Evolutionary conservation across 2,329 filamentous ascomycete species (phyloP).

Genomic region (Xylariaceae sp.): DNA sequence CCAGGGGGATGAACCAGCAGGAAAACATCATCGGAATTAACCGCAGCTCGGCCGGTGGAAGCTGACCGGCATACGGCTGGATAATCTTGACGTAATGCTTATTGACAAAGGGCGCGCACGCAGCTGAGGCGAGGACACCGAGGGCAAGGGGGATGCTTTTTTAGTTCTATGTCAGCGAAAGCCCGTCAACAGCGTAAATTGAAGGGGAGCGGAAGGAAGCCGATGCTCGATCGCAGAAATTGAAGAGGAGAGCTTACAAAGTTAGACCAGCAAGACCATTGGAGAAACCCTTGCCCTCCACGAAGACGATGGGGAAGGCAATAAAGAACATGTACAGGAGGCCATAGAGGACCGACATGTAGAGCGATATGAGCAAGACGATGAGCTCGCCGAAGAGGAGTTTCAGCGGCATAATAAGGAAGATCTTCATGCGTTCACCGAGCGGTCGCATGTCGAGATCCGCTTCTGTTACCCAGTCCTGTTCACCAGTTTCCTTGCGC

Average conservation of each 20-base stretch:
- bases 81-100: conserved; percentile 71
- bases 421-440: conserved; percentile 71
- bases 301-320: conserved; percentile 74
- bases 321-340: conserved; percentile 81
- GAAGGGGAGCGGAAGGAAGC: too few relatives aligned
- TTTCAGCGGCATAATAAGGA: conserved; percentile 83
- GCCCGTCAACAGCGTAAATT: too few relatives aligned
- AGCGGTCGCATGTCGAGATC: conserved; percentile 78
- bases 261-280: conserved; percentile 79
- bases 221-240: too few relatives aligned
- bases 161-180: conserved; percentile 14
- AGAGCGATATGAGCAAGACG: conserved; percentile 81
- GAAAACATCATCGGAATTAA: conserved; percentile 83
- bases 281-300: conserved; percentile 79
- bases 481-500: conserved; percentile 70
- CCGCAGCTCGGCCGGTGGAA: conserved; percentile 76
- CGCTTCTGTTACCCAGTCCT: conserved; percentile 76
- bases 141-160: conserved; percentile 74
- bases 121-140: conserved; percentile 72
- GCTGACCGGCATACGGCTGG: conserved; percentile 34
- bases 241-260: conserved; percentile 57
- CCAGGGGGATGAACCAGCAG: conserved; percentile 73
- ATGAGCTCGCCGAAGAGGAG: conserved; percentile 85
- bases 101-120: conserved; percentile 76
- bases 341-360: conserved; percentile 84